Conservation (phyloP, 441 rosid species). For the Erodium texanum region DNA sequence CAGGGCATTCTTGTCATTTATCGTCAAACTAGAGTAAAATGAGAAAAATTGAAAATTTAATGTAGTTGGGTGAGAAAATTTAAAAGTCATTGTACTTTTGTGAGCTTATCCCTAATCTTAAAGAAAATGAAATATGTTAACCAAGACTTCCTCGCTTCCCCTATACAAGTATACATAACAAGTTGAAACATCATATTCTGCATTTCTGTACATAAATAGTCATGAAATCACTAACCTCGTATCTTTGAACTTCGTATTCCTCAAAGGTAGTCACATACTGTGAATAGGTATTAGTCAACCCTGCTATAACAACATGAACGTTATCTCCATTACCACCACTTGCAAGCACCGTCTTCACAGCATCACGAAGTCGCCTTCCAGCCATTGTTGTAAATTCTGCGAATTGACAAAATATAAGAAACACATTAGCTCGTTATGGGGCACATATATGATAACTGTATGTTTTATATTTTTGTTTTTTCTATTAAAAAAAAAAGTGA, state of each 20-base stretch:
- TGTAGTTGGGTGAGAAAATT: too few relatives aligned
- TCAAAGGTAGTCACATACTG: conserved; percentile 87
- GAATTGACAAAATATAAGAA: conserved; percentile 14
- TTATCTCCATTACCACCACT: conserved; percentile 17
- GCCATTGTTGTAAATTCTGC: conserved; percentile 97
- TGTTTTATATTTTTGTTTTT: too few relatives aligned
- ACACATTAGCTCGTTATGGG: neutral
- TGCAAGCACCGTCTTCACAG: conserved; percentile 54
- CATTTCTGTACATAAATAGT: neutral
- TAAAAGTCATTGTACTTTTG: too few relatives aligned
- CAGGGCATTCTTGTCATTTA: too few relatives aligned
- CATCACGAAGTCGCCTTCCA: conserved; percentile 95
- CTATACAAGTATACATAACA: too few relatives aligned
- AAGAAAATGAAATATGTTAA: neutral
- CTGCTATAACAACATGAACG: conserved; percentile 76
- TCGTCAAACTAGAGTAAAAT: too few relatives aligned
- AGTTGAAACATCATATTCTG: too few relatives aligned
- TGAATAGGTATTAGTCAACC: conserved; percentile 85
- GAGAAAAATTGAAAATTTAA: too few relatives aligned
- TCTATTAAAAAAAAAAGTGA: neutral
- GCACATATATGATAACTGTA: neutral
- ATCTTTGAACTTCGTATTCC: conserved; percentile 84
- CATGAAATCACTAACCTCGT: conserved; percentile 47
- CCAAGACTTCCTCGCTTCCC: neutral
- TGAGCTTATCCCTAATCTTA: too few relatives aligned